phyloP scores from a whole-genome alignment of 805 yeast species.

The Kuraishia borneana region DNA sequence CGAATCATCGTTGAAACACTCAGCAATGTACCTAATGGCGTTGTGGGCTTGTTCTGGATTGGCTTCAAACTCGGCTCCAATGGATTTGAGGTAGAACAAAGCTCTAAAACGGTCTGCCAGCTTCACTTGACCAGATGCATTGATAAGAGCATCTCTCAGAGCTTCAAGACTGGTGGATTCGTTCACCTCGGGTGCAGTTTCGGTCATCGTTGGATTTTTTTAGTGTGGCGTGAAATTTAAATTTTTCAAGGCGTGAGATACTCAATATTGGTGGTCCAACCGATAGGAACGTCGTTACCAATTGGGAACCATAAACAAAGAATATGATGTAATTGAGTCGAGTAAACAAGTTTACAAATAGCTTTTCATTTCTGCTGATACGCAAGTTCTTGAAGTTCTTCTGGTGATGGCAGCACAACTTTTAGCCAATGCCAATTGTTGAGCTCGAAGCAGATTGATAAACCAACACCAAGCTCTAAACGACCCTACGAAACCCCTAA shows the following conservation, averaged over 20 bases:
- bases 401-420: too few relatives aligned
- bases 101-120: slow-evolving; percentile 91
- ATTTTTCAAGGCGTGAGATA: not conserved
- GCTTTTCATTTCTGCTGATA: too few relatives aligned
- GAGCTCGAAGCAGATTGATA: too few relatives aligned
- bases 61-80: slow-evolving; percentile 62
- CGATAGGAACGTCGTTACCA: not conserved
- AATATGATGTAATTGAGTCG: too few relatives aligned
- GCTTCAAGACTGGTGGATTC: slow-evolving; percentile 37
- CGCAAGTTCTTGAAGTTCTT: too few relatives aligned
- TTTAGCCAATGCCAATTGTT: too few relatives aligned
- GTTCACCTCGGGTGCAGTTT: slow-evolving; percentile 11
- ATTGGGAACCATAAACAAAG: too few relatives aligned
- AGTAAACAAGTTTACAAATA: too few relatives aligned
- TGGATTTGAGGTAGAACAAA: slow-evolving; percentile 75
- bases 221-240: too few relatives aligned
- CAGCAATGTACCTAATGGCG: slow-evolving; percentile 78
- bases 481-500: too few relatives aligned
- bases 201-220: slow-evolving; percentile 3
- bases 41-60: slow-evolving; percentile 41
- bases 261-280: too few relatives aligned
- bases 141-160: slow-evolving; percentile 59
- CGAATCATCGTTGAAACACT: slow-evolving; percentile 68
- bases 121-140: slow-evolving; percentile 55
- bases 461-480: too few relatives aligned